Base-by-base conservation (phyloP, 371 early-diverging fungal species). In the Circinella minor region DNA sequence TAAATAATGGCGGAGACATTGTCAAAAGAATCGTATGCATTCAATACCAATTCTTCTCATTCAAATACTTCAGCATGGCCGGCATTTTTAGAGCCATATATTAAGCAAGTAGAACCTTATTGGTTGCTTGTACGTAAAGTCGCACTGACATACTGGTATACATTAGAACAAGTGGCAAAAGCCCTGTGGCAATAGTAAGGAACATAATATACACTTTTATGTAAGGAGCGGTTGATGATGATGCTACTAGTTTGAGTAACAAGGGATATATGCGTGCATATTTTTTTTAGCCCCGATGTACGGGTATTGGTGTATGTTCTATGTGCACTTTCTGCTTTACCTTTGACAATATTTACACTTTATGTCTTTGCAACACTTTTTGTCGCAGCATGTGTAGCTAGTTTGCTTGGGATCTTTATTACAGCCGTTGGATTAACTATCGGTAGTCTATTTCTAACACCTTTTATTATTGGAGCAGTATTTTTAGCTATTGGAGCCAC, bases 141-240 rank as follows among this genome's bases (percentile, higher is more conserved):
- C 57, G 57, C 9, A 17, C 57, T 34, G 36, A 34, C 36, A 27
- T 57, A 57, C 27, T 18, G 57, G 57, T 1, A 18, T n/a, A 34
- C 27, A 14, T 9, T 27, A 4, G 13, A 57, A 5, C 34, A 57
- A 57, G 57, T 34, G 36, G 57, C 36, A 18, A 57, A 34, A 57
- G 57, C 27, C 13, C 14, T 57, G 36, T 57, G 57, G 57, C 57
- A 57, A 57, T 57, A 57, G 57, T 57, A 57, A 57, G 57, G 57
- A 34, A 10, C 51, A 51, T 13, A 51, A 13, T 15, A 0, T 13
- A 13, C 6, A 51, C 6, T n/a, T 51, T 14, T 1, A 51, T 4
- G 7, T 13, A 5, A 14, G n/a, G 51, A 51, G n/a, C 0, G 51
- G 51, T 8, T 8, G 51, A 15, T 5, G 51, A 15, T 51, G 8